phyloP scores from a whole-genome alignment of 2,329 filamentous ascomycete species.

The Dactylonectria estremocensis region DNA sequence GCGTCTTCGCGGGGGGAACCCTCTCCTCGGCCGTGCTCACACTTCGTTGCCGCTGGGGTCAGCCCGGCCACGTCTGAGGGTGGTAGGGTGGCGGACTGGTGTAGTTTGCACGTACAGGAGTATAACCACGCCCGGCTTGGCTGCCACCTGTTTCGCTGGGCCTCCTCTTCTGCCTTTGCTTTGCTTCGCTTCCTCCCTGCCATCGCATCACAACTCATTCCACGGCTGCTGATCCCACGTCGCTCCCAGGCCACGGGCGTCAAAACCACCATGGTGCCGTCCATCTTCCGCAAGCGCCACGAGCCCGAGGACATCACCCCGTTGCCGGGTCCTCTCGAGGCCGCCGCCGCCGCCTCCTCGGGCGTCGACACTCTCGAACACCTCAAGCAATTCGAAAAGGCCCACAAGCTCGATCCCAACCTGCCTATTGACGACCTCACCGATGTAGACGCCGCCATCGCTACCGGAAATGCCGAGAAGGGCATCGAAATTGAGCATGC shows the following conservation, averaged over 20 bases:
- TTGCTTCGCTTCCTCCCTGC: constrained; percentile 19
- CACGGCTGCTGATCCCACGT: constrained; percentile 19
- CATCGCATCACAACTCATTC: constrained; percentile 26
- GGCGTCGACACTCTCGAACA: constrained; percentile 61
- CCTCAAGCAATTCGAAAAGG: constrained; percentile 71
- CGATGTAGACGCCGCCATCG: constrained; percentile 72
- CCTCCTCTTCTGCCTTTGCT: constrained; percentile 11
- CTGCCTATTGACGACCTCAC: constrained; percentile 74
- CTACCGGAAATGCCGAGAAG: constrained; percentile 69
- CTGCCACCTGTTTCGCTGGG: constrained; percentile 13
- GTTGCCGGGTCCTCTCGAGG: constrained; percentile 57
- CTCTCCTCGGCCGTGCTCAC: constrained; percentile 26
- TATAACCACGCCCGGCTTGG: constrained; percentile 30
- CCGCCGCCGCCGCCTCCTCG: constrained; percentile 57
- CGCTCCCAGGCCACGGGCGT: constrained; percentile 13
- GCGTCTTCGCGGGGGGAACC: constrained; percentile 28
- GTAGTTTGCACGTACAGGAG: constrained; percentile 6
- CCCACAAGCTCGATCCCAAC: constrained; percentile 76
- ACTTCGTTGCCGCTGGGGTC: constrained; percentile 18
- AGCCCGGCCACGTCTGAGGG: constrained; percentile 21
- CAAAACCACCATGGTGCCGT: constrained; percentile 51
- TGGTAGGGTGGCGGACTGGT: neutral
- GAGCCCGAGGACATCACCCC: constrained; percentile 63
- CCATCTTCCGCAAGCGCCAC: constrained; percentile 62
- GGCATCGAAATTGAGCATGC: constrained; percentile 71